Evolutionary conservation across 106 monocot species (phyloP), one percentile per base, ranked within the genome.

Genomic region (Dendrobium huoshanense): DNA sequence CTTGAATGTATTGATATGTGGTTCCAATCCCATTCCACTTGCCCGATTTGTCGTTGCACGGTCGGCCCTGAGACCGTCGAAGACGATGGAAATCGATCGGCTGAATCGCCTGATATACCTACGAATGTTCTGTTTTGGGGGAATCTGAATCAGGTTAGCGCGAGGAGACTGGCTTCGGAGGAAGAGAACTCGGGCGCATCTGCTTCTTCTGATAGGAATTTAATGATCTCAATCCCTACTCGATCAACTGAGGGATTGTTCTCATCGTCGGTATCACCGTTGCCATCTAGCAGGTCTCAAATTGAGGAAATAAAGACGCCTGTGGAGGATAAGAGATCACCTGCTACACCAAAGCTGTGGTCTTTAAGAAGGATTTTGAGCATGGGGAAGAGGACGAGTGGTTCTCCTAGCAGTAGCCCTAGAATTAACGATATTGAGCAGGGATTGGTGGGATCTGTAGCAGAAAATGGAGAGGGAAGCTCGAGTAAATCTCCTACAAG

Each of bases 1-100:
- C 51, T 87, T 17, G 75, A 85, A 17, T 91, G 91, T 87, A 91
- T 91, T 27, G 91, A 89, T 19, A 91, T 80, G 80, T 91, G 91
- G 91, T 79, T 91, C 13, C 81, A 79, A 68, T 89, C 89, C 20
- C 83, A 88, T 67, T 77, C 89, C 22, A 89, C 89, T 29, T 91
- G 91, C 68, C 91, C 91, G 15, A 67, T 91, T 18, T 91, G 91
- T 83, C 80, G 91, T 13, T n/a, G 77, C 51, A 51, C 87, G 5
- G 81, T 87, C 41, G 31, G 9, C 8, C 20, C 31, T 4, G 54
- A 73, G 48, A 19, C 24, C 9, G 24, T 18, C 54, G 79, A 64
- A 17, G 11, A 2, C 9, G 29, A 58, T 22, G 73, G 65, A 2
- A 33, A 40, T 49, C 74, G n/a, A 6, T 42, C 58, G 11, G 47